Percentiles rank a stretch among this genome's conserved stretches.
Evolutionary conservation across 306 rosid genomes (phyloP).

Genomic region (Aeschynomene evenia): DNA sequence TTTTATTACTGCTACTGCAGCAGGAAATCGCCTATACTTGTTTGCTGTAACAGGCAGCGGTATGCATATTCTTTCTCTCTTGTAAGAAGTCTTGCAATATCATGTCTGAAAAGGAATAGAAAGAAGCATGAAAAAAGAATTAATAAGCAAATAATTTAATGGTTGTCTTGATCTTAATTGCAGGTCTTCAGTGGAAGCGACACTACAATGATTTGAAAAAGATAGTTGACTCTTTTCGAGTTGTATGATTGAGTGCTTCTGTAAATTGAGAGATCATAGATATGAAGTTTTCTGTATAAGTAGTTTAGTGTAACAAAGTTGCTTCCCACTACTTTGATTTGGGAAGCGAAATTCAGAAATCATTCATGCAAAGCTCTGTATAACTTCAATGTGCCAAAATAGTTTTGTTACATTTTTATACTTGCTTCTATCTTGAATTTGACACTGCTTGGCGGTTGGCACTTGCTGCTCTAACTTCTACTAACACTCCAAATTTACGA

Average conservation of each 20-base stretch:
- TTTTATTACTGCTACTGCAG: conserved; percentile 91
- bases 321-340: conserved; percentile 24
- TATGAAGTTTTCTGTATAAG: conserved; percentile 17
- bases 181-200: conserved; percentile 99
- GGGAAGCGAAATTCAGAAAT: conserved; percentile 25
- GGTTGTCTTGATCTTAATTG: conserved; percentile 33
- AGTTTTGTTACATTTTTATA: conserved; percentile 21
- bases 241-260: conserved; percentile 48
- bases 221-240: conserved; percentile 72
- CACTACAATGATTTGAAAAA: conserved; percentile 74
- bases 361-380: neutral
- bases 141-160: neutral
- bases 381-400: neutral
- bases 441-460: neutral
- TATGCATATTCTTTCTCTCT: conserved; percentile 30
- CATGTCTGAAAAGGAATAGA: conserved; percentile 22
- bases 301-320: conserved; percentile 15
- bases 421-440: conserved; percentile 5
- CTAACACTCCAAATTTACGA: neutral
- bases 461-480: neutral
- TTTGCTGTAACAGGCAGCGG: conserved; percentile 80
- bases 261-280: conserved; percentile 14
- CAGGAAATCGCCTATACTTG: conserved; percentile 94
- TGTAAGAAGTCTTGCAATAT: conserved; percentile 4
- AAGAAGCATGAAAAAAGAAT: neutral